Conservation (phyloP, 208 protist genomes). For the Balamuthia mandrillaris region DNA sequence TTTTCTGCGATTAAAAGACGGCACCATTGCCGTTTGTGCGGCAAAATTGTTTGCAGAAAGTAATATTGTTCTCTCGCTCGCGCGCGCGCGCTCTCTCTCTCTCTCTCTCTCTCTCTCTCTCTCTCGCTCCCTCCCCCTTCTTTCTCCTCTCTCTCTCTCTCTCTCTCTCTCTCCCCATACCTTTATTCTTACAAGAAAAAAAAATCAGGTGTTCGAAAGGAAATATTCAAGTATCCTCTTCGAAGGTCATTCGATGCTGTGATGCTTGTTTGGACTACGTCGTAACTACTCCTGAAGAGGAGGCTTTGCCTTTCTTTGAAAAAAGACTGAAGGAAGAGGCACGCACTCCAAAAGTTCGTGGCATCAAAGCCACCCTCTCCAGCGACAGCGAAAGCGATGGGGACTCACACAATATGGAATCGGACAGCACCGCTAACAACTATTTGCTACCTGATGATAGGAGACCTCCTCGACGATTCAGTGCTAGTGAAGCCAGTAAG, state of each 20-base stretch:
- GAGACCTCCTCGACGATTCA: background rate
- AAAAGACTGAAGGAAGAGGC: background rate
- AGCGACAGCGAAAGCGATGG: conserved; percentile 4
- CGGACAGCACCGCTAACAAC: background rate
- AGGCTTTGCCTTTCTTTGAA: background rate
- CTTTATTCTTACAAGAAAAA: background rate
- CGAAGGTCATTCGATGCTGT: background rate
- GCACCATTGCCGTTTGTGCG: background rate
- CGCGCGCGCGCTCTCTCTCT: too few species aligned
- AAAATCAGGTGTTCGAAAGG: background rate
- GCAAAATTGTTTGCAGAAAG: background rate
- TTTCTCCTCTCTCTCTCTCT: background rate
- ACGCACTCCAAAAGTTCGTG: background rate
- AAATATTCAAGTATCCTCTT: background rate
- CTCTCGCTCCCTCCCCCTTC: background rate
- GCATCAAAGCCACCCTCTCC: background rate
- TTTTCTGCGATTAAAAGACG: background rate
- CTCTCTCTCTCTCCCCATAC: background rate
- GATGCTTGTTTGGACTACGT: background rate
- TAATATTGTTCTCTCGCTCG: too few species aligned
- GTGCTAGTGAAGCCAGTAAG: background rate
- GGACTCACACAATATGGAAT: background rate
- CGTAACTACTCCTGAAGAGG: background rate
- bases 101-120: too few species aligned
- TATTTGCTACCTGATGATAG: background rate